These are phyloP conservation scores for Trichoderma virens DNA, from an alignment of 495 filamentous ascomycete species.

Conservation along the genomic window DNA sequence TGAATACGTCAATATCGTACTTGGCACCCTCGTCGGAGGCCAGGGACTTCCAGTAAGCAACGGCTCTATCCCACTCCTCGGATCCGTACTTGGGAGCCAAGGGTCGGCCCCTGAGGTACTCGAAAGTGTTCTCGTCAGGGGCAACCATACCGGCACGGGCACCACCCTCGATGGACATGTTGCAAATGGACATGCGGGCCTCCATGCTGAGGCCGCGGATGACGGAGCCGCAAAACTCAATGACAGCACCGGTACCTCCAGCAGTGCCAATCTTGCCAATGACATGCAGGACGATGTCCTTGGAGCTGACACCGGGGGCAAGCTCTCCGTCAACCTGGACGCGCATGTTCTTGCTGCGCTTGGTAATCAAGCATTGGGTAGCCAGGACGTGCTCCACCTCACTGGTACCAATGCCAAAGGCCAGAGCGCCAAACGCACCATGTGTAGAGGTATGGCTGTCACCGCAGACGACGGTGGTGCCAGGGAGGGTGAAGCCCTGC, in stretches of 20 bases:
- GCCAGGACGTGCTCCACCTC: conserved; percentile 98
- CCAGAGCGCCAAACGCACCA: conserved; percentile 90
- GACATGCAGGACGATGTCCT: conserved; percentile 90
- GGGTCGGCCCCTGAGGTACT: conserved; percentile 86
- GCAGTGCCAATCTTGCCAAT: conserved; percentile 95
- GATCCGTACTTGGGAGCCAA: conserved; percentile 77
- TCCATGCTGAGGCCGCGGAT: conserved; percentile 90
- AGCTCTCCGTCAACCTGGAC: conserved; percentile 90
- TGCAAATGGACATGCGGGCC: conserved; percentile 97
- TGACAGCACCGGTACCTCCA: conserved; percentile 87
- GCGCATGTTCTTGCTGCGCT: conserved; percentile 96
- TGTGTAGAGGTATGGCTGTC: conserved; percentile 98
- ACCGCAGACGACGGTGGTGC: conserved; percentile 94
- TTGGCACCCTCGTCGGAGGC: conserved; percentile 76
- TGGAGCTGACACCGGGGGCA: conserved; percentile 86
- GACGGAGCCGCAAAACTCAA: conserved; percentile 93
- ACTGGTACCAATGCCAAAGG: conserved; percentile 95
- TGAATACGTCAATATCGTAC: conserved; percentile 78
- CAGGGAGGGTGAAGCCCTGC: conserved; percentile 96
- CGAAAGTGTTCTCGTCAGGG: conserved; percentile 86
- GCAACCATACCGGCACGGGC: conserved; percentile 95
- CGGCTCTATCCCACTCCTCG: conserved; percentile 82
- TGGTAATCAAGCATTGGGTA: conserved; percentile 89
- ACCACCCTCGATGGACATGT: conserved; percentile 99
- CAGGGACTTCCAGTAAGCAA: conserved; percentile 81